phyloP scores from a whole-genome alignment of 257 asterid genomes.

The Rubia yunnanensis region DNA sequence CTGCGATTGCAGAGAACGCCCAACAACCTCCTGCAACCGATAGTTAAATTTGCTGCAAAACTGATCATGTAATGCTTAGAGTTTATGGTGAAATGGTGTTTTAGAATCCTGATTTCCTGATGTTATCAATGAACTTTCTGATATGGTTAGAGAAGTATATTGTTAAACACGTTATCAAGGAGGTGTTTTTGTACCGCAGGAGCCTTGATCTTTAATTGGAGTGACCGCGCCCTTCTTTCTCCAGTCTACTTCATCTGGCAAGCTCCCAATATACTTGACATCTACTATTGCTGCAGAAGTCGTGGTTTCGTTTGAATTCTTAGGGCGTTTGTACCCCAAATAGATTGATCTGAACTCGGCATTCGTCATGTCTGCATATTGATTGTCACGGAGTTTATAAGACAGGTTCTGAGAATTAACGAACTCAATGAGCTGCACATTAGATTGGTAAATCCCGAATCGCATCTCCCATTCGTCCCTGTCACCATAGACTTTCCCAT shows the following conservation, averaged over 20 bases:
- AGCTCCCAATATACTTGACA: not conserved
- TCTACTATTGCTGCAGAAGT: not conserved
- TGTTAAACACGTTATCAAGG: no score
- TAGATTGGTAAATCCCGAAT: conserved; percentile 48
- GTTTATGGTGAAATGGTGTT: not conserved
- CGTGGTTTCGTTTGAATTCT: not conserved
- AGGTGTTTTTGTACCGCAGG: conserved; percentile 32
- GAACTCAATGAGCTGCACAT: conserved; percentile 33
- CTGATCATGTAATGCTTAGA: not conserved
- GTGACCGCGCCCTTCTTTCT: conserved; percentile 56
- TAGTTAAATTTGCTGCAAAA: not conserved
- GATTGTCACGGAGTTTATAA: conserved; percentile 44
- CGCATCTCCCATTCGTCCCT: conserved; percentile 48
- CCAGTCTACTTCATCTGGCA: conserved; percentile 51
- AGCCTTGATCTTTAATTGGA: conserved; percentile 46
- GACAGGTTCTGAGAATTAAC: conserved; percentile 51
- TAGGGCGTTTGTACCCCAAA: conserved; percentile 31
- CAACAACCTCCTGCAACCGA: conserved; percentile 57
- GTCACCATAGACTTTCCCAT: conserved; percentile 25
- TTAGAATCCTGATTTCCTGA: not conserved
- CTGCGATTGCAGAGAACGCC: conserved; percentile 74
- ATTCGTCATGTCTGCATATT: conserved; percentile 64
- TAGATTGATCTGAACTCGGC: conserved; percentile 41
- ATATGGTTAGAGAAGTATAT: not conserved
- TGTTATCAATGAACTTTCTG: not conserved